phyloP scores from a whole-genome alignment of 208 protist genomes.

The Crithidia thermophila region DNA sequence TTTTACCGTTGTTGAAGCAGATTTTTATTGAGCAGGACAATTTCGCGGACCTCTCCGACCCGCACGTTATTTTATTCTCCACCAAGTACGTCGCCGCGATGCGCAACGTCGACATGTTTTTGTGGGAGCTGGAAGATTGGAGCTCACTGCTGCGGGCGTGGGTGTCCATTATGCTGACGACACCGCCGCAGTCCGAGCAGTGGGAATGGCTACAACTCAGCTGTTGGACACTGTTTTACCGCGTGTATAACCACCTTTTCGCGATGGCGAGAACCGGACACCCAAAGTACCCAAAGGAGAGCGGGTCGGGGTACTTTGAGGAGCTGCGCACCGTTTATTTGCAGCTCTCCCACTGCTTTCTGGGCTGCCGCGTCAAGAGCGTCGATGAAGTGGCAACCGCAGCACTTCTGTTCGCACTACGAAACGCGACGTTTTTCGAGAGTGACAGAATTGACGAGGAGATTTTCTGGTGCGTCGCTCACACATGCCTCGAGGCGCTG shows the following conservation, averaged over 20 bases:
- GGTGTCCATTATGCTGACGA: background rate
- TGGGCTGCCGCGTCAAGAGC: slow-evolving; percentile 15
- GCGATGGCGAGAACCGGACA: background rate
- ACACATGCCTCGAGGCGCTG: slow-evolving; percentile 15
- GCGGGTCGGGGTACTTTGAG: background rate
- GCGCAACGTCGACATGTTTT: background rate
- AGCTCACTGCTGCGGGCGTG: slow-evolving; percentile 3
- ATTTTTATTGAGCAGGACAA: slow-evolving; percentile 6
- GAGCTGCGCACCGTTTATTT: slow-evolving; percentile 15
- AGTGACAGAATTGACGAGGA: background rate
- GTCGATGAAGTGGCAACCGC: slow-evolving; percentile 10
- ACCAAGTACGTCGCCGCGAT: background rate
- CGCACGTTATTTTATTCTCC: slow-evolving; percentile 12
- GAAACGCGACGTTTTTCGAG: slow-evolving; percentile 10
- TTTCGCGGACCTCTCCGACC: slow-evolving; percentile 3
- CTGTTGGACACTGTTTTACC: slow-evolving; percentile 32
- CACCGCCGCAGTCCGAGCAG: slow-evolving; percentile 14
- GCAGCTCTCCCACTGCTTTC: slow-evolving; percentile 24
- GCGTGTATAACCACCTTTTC: slow-evolving; percentile 7
- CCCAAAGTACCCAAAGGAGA: slow-evolving; percentile 4
- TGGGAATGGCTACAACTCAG: slow-evolving; percentile 21
- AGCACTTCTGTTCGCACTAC: slow-evolving; percentile 12
- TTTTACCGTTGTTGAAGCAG: background rate
- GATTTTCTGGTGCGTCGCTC: slow-evolving; percentile 26
- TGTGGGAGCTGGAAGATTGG: slow-evolving; percentile 8